A percentile compares a stretch with the other conserved stretches of the same genome.
Conservation (phyloP, 108 stramenopile genomes). For the Cyclotella atomus region DNA sequence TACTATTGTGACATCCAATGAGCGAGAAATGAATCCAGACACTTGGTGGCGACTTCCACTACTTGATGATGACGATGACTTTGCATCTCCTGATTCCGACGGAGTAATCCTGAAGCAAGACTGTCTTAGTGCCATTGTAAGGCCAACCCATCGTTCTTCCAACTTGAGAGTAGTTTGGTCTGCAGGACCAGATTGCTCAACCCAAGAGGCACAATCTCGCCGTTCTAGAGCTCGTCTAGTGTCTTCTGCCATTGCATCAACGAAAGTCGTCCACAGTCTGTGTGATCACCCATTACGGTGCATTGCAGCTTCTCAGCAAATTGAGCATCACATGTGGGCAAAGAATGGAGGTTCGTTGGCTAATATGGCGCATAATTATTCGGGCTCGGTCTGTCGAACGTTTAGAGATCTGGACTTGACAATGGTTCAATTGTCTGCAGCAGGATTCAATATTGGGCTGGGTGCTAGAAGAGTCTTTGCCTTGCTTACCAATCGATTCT, state of each 20-base stretch:
- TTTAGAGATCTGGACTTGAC: conserved; percentile 86
- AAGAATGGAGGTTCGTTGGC: conserved; percentile 83
- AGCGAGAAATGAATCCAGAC: conserved; percentile 55
- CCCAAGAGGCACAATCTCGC: conserved; percentile 79
- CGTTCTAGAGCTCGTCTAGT: conserved; percentile 69
- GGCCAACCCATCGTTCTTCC: conserved; percentile 73
- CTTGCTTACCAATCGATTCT: conserved; percentile 78
- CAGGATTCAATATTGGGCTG: conserved; percentile 82
- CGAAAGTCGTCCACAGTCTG: conserved; percentile 87
- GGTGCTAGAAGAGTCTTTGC: conserved; percentile 81
- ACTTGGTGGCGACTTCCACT: conserved; percentile 89
- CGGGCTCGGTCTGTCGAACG: conserved; percentile 77
- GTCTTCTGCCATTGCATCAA: conserved; percentile 79
- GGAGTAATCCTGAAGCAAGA: conserved; percentile 58
- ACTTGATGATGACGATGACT: conserved; percentile 65
- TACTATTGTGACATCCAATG: conserved; percentile 66
- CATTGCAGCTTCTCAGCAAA: conserved; percentile 84
- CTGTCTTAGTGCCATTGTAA: conserved; percentile 71
- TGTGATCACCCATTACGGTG: conserved; percentile 90
- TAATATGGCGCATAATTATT: conserved; percentile 88
- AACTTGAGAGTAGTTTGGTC: conserved; percentile 90
- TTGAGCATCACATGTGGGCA: conserved; percentile 88
- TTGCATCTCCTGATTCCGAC: conserved; percentile 25
- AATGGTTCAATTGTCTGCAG: conserved; percentile 85
- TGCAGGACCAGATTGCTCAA: conserved; percentile 81